Base-by-base conservation (phyloP, 2,329 filamentous ascomycete species). In the Talaromyces sp. region DNA sequence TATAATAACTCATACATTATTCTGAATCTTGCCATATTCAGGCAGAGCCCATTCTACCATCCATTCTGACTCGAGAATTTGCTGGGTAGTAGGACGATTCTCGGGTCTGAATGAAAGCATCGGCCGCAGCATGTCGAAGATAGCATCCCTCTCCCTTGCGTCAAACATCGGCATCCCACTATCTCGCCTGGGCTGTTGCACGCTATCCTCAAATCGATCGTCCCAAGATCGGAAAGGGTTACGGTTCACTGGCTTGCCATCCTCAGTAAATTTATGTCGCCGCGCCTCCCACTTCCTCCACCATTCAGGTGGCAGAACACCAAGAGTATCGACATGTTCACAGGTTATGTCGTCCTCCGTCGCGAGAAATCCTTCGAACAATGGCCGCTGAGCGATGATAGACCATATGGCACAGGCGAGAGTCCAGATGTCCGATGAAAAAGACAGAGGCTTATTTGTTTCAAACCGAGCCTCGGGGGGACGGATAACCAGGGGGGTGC, bases 401-500 rank as follows among this genome's bases (percentile, higher is more conserved):
- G 60, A 61, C 64, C 69, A 77, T 28, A 77, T 73, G 0, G 67
- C 56, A 55, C 70, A 76, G 0, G 66, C 69, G 3, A 77, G 68
- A n/a, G 69, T 73, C 75, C 73, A 77, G 15, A 76, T 73, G 39
- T 77, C 73, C 1, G 72, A 76, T 65, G 17, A 4, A 11, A 45
- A 45, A 25, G 41, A 45, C 8, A 45, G 22, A 13, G 73, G 66
- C 1, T 41, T 67, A 13, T 57, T 59, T 28, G 70, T 66, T 33
- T 75, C 70, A 56, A 77, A 77, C 11, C 64, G 63, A 28, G 63
- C 63, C 62, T 77, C 74, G 0, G 73, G 74, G 10, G 72, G 69
- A 2, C 68, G 66, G 48, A 67, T 60, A 10, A 61, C 11, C 36
- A 70, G 64, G 0, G 71, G 72, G 10, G 69, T 67, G 35, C 66